Evolutionary conservation across 2,329 filamentous ascomycete genomes (phyloP).

Genomic region (Botrytis tulipae): DNA sequence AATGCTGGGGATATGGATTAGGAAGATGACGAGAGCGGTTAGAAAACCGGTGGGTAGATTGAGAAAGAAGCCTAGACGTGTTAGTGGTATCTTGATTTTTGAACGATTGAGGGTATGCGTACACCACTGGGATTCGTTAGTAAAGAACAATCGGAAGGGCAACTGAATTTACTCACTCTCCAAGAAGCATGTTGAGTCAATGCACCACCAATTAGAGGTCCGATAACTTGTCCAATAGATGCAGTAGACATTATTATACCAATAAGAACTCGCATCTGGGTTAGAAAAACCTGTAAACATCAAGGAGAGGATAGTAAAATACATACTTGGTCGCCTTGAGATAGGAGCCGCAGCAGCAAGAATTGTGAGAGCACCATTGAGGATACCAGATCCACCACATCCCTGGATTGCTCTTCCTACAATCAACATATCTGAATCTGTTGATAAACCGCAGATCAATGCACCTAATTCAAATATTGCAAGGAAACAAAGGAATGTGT

Average conservation of each 20-base stretch:
- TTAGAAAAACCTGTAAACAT: not conserved
- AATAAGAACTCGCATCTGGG: not conserved
- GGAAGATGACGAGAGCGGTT: not conserved
- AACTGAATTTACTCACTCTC: not conserved
- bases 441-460: not conserved
- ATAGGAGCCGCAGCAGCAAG: not conserved
- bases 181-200: not conserved
- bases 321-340: not conserved
- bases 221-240: not conserved
- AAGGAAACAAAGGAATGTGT: conserved; percentile 5
- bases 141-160: not conserved
- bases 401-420: not conserved
- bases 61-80: not conserved
- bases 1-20: not conserved
- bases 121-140: not conserved
- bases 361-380: not conserved
- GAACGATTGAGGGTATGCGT: not conserved
- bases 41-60: not conserved
- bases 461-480: not conserved
- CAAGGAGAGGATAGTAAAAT: too few species aligned
- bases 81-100: not conserved
- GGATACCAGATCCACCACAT: not conserved
- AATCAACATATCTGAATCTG: not conserved
- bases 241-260: not conserved
- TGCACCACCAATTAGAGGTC: not conserved